phyloP scores from a whole-genome alignment of 495 filamentous ascomycete genomes.

The Annulohypoxylon maeteangense region DNA sequence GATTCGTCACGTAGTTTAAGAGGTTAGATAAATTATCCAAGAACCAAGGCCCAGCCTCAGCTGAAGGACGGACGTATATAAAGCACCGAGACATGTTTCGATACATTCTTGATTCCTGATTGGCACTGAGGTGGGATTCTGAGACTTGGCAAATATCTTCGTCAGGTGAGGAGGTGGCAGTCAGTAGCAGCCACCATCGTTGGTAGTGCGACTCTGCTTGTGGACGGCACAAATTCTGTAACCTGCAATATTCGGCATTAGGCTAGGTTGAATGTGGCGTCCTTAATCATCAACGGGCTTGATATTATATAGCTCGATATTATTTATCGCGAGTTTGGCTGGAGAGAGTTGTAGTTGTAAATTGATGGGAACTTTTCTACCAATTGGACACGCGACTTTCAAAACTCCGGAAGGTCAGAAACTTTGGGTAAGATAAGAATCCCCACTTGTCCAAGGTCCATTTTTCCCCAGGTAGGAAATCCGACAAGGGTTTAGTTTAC shows the following conservation, averaged over 20 bases:
- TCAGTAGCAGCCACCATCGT: background rate
- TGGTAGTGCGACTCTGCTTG: constrained; percentile 17
- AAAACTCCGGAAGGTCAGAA: constrained; percentile 23
- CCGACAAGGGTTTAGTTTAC: background rate
- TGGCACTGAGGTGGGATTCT: background rate
- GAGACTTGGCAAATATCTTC: constrained; percentile 19
- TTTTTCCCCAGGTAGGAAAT: constrained; percentile 30
- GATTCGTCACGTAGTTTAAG: background rate
- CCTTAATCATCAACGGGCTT: background rate
- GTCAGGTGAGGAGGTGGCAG: constrained; percentile 3
- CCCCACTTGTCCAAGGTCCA: constrained; percentile 5
- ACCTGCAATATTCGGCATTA: constrained; percentile 21
- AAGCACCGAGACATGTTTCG: constrained; percentile 13
- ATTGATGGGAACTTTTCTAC: constrained; percentile 3
- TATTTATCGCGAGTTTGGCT: background rate
- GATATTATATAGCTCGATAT: background rate
- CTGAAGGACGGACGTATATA: constrained; percentile 30
- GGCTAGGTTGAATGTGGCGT: background rate
- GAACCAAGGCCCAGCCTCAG: constrained; percentile 16
- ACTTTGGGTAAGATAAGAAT: constrained; percentile 20
- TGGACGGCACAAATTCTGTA: constrained; percentile 29
- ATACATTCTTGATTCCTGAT: background rate
- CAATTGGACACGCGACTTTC: constrained; percentile 18
- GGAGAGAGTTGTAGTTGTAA: constrained; percentile 7
- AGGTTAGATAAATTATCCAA: constrained; percentile 15